Percentiles rank a stretch among this genome's conserved stretches.
phyloP scores from a whole-genome alignment of 345 rosid genomes.

The Hevea brasiliensis region DNA sequence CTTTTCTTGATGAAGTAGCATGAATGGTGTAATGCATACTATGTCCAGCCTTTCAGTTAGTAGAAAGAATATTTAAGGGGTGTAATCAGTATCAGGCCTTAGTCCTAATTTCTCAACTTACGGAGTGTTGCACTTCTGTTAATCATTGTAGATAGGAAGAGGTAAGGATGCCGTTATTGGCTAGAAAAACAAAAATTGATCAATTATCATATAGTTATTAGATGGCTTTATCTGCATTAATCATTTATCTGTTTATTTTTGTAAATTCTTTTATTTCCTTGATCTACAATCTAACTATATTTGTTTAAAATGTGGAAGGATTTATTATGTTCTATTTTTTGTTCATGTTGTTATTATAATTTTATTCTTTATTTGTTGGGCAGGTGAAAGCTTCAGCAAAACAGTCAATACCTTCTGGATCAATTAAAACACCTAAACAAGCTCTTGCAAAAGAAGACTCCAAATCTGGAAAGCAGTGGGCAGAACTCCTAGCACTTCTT shows the following conservation, averaged over 20 bases:
- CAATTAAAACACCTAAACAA: constrained; percentile 58
- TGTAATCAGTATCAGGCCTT: background rate
- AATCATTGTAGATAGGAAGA: background rate
- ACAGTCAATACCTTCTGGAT: constrained; percentile 47
- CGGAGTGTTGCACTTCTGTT: background rate
- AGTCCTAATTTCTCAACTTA: background rate
- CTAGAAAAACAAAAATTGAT: background rate
- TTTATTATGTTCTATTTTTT: background rate
- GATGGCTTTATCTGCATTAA: background rate
- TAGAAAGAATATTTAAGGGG: background rate
- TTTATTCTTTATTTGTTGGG: constrained; percentile 13
- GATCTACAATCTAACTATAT: background rate
- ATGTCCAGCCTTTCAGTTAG: background rate
- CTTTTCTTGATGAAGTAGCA: background rate
- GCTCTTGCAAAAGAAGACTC: constrained; percentile 63
- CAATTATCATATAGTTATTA: background rate
- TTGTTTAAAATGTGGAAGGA: background rate
- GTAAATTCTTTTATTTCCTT: background rate
- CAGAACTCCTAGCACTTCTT: constrained; percentile 44
- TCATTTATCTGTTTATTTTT: background rate
- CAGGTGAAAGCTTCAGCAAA: constrained; percentile 66
- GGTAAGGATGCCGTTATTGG: background rate
- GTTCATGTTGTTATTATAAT: too few species aligned
- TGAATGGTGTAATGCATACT: background rate
- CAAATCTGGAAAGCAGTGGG: constrained; percentile 62